A percentile compares a stretch with the other conserved stretches of the same genome.
Conservation (phyloP, 768 basidiomycete species). For the Cytidiella melzeri region DNA sequence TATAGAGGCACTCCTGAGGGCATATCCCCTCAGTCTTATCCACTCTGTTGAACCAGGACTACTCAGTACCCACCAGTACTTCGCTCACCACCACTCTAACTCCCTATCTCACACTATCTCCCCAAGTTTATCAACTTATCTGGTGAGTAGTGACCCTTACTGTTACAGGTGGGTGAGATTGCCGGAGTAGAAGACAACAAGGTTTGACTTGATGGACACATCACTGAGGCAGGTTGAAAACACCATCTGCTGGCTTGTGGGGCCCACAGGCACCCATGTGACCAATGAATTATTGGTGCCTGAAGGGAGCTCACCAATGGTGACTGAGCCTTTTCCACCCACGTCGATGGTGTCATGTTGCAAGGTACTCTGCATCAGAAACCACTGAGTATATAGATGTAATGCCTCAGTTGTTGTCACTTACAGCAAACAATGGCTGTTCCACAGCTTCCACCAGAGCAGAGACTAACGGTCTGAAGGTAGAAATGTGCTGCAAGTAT, state of each 20-base stretch:
- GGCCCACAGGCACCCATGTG: conserved; percentile 61
- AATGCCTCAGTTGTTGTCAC: background rate
- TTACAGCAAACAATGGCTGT: conserved; percentile 35
- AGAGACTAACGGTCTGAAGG: conserved; percentile 28
- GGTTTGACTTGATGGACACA: conserved; percentile 71
- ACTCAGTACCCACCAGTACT: too few relatives aligned
- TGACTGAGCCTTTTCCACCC: conserved; percentile 62
- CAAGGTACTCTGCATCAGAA: conserved; percentile 45
- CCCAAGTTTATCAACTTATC: too few relatives aligned
- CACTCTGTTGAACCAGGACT: too few relatives aligned
- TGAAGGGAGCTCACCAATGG: conserved; percentile 58
- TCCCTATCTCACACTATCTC: too few relatives aligned
- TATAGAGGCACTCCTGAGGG: too few relatives aligned
- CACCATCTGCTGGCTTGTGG: conserved; percentile 48
- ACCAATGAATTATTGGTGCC: conserved; percentile 43
- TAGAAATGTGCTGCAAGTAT: conserved; percentile 19
- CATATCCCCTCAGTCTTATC: too few relatives aligned
- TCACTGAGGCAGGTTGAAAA: conserved; percentile 54
- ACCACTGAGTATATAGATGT: background rate
- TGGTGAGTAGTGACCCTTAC: too few relatives aligned
- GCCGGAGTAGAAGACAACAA: conserved; percentile 73
- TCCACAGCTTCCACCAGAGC: conserved; percentile 31
- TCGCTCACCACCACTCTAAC: too few relatives aligned
- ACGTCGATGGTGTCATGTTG: conserved; percentile 65
- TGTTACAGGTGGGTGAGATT: too few relatives aligned